phyloP scores from a whole-genome alignment of 495 filamentous ascomycete species.

The Aspergillus campestris region DNA sequence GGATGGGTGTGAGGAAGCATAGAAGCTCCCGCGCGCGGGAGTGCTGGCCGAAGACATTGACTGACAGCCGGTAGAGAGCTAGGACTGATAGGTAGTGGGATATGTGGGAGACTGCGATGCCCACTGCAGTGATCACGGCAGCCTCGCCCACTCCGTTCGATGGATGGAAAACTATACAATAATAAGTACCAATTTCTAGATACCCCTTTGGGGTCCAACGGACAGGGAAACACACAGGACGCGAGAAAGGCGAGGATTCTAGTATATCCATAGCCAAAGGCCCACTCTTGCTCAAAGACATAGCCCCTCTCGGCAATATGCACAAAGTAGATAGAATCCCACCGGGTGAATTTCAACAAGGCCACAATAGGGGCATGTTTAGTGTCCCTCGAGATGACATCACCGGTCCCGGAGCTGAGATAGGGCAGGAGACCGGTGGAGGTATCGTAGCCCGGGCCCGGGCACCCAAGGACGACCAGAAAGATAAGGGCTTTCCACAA shows the following conservation, averaged over 20 bases:
- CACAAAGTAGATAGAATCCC: constrained; percentile 89
- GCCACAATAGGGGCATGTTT: constrained; percentile 15
- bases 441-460: constrained; percentile 81
- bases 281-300: constrained; percentile 92
- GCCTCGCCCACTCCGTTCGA: constrained; percentile 17
- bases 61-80: constrained; percentile 52
- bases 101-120: constrained; percentile 55
- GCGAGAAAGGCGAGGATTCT: constrained; percentile 37
- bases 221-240: constrained; percentile 32
- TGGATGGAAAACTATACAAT: constrained; percentile 14
- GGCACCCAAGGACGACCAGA: constrained; percentile 50
- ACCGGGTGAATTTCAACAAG: constrained; percentile 58
- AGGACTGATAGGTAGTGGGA: constrained; percentile 70
- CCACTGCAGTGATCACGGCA: constrained; percentile 37
- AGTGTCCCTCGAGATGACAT: constrained; percentile 2
- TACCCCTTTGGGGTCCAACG: background rate
- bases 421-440: constrained; percentile 58
- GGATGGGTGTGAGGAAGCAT: constrained; percentile 55
- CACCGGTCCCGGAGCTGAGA: constrained; percentile 7
- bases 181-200: background rate
- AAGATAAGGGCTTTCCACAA: constrained; percentile 72
- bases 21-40: constrained; percentile 30
- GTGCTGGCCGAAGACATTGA: constrained; percentile 25
- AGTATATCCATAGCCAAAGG: constrained; percentile 69
- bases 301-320: constrained; percentile 63